phyloP scores from a whole-genome alignment of 2,329 filamentous ascomycete genomes.

The Penicillium sp. region DNA sequence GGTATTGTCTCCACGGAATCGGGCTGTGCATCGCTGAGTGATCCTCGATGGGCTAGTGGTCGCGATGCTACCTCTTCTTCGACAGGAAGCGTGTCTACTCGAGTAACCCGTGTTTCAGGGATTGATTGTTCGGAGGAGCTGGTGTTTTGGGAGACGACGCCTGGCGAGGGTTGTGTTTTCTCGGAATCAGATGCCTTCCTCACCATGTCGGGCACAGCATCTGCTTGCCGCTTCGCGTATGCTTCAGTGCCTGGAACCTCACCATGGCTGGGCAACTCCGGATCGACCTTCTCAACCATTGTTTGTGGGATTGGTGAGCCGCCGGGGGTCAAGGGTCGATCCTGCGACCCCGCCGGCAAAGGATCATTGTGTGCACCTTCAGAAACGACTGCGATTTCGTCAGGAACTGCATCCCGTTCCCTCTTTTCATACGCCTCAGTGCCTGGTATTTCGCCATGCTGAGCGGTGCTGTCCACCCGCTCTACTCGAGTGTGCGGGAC shows the following conservation, averaged over 20 bases:
- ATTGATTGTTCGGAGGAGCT: conserved; percentile 24
- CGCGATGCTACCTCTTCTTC: conserved; percentile 31
- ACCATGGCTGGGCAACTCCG: conserved; percentile 55
- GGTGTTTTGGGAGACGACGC: conserved; percentile 22
- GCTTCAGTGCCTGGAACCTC: conserved; percentile 61
- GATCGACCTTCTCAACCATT: conserved; percentile 61
- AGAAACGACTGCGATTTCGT: conserved; percentile 60
- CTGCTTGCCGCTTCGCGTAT: conserved; percentile 55
- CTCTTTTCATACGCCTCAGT: conserved; percentile 60
- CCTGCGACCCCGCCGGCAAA: conserved; percentile 42
- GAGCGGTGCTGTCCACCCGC: conserved; percentile 57
- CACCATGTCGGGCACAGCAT: conserved; percentile 60
- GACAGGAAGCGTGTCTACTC: conserved; percentile 41
- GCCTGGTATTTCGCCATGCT: conserved; percentile 61
- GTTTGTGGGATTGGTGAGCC: conserved; percentile 57
- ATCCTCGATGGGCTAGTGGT: conserved; percentile 40
- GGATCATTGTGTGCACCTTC: conserved; percentile 43
- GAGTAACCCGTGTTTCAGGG: conserved; percentile 47
- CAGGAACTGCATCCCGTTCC: conserved; percentile 59
- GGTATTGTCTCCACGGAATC: conserved; percentile 44
- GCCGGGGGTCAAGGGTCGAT: conserved; percentile 50
- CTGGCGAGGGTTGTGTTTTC: conserved; percentile 16
- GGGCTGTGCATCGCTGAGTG: conserved; percentile 44
- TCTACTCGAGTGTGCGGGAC: conserved; percentile 63
- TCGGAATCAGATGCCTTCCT: conserved; percentile 47